Evolutionary conservation across 352 stramenopile species (phyloP), one percentile per base, ranked within the genome.

Genomic region (Globisporangium iwayamae): DNA sequence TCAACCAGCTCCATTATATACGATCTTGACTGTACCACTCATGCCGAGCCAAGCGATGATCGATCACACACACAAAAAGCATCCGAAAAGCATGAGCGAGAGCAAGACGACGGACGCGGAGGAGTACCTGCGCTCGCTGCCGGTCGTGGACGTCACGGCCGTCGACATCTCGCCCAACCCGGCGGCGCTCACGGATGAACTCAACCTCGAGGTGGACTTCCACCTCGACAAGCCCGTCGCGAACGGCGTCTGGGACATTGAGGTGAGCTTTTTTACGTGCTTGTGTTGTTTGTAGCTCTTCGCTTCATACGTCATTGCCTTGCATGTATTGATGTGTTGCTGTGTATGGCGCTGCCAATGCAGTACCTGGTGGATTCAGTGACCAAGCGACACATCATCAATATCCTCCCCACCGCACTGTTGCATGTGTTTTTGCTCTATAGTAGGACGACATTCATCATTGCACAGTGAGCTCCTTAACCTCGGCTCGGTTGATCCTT

Each of bases 331-430:
- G 28, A 22, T 41, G 7, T 25, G 5, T 28, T 32, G 32, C 9
- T 47, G 25, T 53, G 13, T 32, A 39, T 53, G 18, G 13, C 30
- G 41, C 34, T 66, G 9, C 0, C 7, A 3, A 7, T 54, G 22
- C 59, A 93, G 84, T 96, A 96, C 60, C 71, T 96, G 20, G 87
- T 93, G 41, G 87, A 96, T 67, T 91, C 83, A 18, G 82, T 93
- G 48, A 79, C 75, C 59, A 90, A 93, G 72, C 83, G 82, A 53
- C 85, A 93, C 71, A 85, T 94, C 63, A 96, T 96, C 69, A 79
- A 93, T 91, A 91, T 95, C 82, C 82, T 87, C 79, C 66, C 36
- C 52, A 66, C 50, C 43, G 46, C 25, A 46, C 22, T 62, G 34
- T 48, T 57, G 41, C 53, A 11, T 58, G 41, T 60, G 25, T 62